Evolutionary conservation across 345 rosid genomes (phyloP), one percentile per base, ranked within the genome.

Genomic region (Raphanus sativus): DNA sequence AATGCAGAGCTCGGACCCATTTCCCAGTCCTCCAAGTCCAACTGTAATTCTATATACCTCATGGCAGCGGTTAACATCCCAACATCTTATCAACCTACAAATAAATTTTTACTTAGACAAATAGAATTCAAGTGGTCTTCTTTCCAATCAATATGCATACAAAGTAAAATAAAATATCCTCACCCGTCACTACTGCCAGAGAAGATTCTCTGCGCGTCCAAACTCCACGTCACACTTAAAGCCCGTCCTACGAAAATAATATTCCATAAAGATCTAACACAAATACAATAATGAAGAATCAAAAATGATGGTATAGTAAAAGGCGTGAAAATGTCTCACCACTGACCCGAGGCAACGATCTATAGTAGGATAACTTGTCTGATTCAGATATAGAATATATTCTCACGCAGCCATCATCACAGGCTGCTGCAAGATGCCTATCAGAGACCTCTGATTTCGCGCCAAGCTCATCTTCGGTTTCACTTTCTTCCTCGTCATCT

Each of bases 101-200:
- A 36, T 2, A 34, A 29, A n/a, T 17, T 0, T 0, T 15, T 33
- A 50, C 55, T 59, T 48, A 28, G 63, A 36, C 60, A 67, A 16
- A 59, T 59, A 28, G 5, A 40, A 67, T 50, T 25, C 24, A 6
- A 24, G 6, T 34, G 67, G 66, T 30, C 7, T 34, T 36, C 26
- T 59, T 58, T 33, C 77, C 42, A 61, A 52, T 29, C 2, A 68
- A 50, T 16, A 50, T 34, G 60, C 48, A 64, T 28, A 59, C 21
- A 29, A 56, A 42, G 67, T 58, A 6, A 52, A 11, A 50, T 3
- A 66, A 67, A 25, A 50, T 10, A 78, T 81, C 68, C 98, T 79
- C 70, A 94, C 98, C 99, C 99, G 74, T 94, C 91, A 77, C 98
- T 94, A 70, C 92, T 90, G 72, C 98, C 99, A 11, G 96, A 88